phyloP scores from a whole-genome alignment of 208 protist genomes.

The Leishmania braziliensis region DNA sequence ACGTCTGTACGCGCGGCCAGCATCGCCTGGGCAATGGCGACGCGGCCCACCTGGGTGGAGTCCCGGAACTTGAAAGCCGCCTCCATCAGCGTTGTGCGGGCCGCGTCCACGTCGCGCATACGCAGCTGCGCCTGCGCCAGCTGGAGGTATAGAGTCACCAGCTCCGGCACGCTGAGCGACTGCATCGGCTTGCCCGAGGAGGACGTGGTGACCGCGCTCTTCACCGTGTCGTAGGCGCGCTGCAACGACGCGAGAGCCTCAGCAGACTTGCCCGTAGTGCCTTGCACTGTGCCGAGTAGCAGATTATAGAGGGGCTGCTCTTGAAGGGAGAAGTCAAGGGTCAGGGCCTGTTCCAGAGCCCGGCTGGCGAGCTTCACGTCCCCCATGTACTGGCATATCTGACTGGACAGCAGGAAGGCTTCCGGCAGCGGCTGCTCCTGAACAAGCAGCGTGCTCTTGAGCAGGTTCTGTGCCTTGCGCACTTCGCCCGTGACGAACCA shows the following conservation, averaged over 20 bases:
- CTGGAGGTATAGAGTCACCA: conserved; percentile 89
- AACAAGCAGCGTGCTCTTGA: conserved; percentile 66
- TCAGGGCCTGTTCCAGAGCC: conserved; percentile 92
- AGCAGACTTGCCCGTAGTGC: conserved; percentile 60
- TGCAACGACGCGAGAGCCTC: conserved; percentile 79
- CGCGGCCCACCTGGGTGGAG: conserved; percentile 72
- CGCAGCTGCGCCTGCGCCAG: conserved; percentile 80
- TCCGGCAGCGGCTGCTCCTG: conserved; percentile 81
- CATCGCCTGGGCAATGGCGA: conserved; percentile 87
- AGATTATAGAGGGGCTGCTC: conserved; percentile 93
- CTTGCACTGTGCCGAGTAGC: conserved; percentile 83
- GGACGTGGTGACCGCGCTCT: conserved; percentile 4
- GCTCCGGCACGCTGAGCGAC: conserved; percentile 79
- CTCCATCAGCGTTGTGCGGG: conserved; percentile 66
- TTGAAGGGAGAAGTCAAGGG: conserved; percentile 93
- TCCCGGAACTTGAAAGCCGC: conserved; percentile 62
- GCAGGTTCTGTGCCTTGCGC: conserved; percentile 64
- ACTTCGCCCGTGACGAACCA: conserved; percentile 86
- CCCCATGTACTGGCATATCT: conserved; percentile 88
- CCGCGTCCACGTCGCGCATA: conserved; percentile 77
- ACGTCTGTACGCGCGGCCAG: conserved; percentile 83
- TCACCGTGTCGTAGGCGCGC: conserved; percentile 35
- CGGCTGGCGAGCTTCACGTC: conserved; percentile 76
- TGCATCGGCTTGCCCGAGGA: conserved; percentile 61
- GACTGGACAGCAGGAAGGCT: conserved; percentile 89